A percentile compares a stretch with the other conserved stretches of the same genome.
Evolutionary conservation across 176 grass and related monocot genomes (phyloP).

Genomic region (Carex littledalei): DNA sequence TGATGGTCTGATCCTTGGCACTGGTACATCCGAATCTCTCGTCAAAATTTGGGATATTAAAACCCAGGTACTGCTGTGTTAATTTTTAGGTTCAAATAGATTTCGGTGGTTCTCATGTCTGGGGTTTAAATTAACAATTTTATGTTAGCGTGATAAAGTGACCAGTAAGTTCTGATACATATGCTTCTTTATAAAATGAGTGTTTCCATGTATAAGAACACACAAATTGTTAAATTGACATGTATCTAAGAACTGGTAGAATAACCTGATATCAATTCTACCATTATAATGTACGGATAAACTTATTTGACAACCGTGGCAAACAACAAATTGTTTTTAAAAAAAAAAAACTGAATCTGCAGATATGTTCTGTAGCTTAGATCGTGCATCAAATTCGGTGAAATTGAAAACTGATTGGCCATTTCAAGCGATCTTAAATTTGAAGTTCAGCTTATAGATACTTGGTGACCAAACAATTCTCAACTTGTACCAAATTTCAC

Average conservation of each 20-base stretch:
- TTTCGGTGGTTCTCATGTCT: background rate
- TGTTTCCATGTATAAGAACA: background rate
- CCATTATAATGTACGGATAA: background rate
- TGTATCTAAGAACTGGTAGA: background rate
- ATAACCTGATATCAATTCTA: background rate
- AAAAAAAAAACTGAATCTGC: background rate
- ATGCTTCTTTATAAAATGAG: background rate
- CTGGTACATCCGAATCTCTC: slow-evolving; percentile 70
- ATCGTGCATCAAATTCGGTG: background rate
- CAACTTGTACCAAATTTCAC: background rate
- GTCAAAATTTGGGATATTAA: slow-evolving; percentile 99
- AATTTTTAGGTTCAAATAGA: background rate
- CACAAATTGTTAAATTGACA: background rate
- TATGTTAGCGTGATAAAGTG: background rate
- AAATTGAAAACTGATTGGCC: background rate
- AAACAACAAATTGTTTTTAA: background rate
- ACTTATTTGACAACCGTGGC: background rate
- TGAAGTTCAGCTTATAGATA: background rate
- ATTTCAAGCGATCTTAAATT: background rate
- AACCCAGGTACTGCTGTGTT: slow-evolving; percentile 57
- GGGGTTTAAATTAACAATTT: background rate
- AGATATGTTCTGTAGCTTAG: background rate
- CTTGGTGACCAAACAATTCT: background rate
- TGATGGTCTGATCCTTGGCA: slow-evolving; percentile 98
- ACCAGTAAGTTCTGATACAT: background rate